phyloP scores from a whole-genome alignment of 768 basidiomycete genomes.

The Inosperma sp. region DNA sequence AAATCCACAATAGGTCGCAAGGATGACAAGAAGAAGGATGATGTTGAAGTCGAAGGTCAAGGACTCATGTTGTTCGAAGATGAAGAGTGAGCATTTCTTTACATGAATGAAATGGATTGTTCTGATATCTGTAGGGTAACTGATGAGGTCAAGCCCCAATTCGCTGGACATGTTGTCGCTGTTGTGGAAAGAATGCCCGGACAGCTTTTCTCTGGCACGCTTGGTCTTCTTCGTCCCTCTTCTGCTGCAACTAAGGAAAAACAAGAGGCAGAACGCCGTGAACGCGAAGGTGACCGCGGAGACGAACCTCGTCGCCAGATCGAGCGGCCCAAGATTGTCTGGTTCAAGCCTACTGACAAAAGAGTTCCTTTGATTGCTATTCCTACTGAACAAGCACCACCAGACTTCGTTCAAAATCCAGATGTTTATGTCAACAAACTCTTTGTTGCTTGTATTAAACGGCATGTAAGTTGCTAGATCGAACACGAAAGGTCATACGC shows the following conservation, averaged over 20 bases:
- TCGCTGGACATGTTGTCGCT: slow-evolving; percentile 98
- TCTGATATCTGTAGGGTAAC: slow-evolving; percentile 59
- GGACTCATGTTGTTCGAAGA: slow-evolving; percentile 96
- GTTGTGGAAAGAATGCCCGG: slow-evolving; percentile 99
- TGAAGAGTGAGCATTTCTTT: slow-evolving; percentile 64
- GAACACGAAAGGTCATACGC: background rate
- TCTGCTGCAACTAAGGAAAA: slow-evolving; percentile 98
- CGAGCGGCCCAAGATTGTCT: slow-evolving; percentile 97
- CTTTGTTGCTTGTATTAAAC: slow-evolving; percentile 98
- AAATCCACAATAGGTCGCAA: slow-evolving; percentile 72
- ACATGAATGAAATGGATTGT: background rate
- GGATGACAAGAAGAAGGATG: slow-evolving; percentile 99
- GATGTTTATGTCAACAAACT: slow-evolving; percentile 86
- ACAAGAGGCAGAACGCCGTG: slow-evolving; percentile 95
- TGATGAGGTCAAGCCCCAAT: slow-evolving; percentile 97
- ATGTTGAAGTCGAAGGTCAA: slow-evolving; percentile 99
- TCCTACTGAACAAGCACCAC: slow-evolving; percentile 96
- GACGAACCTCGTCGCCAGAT: slow-evolving; percentile 76
- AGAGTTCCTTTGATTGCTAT: slow-evolving; percentile 98
- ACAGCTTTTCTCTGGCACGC: slow-evolving; percentile 95
- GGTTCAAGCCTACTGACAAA: slow-evolving; percentile 99
- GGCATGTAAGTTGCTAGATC: slow-evolving; percentile 63
- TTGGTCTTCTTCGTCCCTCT: slow-evolving; percentile 91
- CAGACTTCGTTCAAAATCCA: slow-evolving; percentile 92
- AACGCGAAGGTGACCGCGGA: slow-evolving; percentile 90